Base-by-base conservation (phyloP, 2,329 filamentous ascomycete genomes). In the Aureobasidium sp. region DNA sequence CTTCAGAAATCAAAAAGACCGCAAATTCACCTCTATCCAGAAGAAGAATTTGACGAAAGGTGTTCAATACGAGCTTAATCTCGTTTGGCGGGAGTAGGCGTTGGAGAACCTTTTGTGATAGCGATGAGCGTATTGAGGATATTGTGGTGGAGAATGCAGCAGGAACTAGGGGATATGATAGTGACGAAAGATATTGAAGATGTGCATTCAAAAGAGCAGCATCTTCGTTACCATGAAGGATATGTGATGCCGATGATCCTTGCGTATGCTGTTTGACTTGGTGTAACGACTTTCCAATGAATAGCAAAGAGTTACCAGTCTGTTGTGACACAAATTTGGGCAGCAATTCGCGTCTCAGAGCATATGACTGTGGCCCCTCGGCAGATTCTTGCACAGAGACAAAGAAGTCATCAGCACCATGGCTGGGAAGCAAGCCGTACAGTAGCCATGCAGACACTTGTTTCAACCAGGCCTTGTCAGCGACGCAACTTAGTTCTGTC, bases 11-110 rank as follows among this genome's bases (percentile, higher is more conserved):
- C 29, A 99, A 76, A 0, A 89, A 87, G 75, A 94, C 86, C 23
- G 92, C 91, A 72, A 99, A 99, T 72, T 97, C 94, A 58, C 93
- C 93, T 37, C 90, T 84, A 0, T 89, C 88, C 0, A 99, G 81
- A 2, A 99, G 81, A 67, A 97, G 90, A 75, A 96, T 97, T 62
- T 94, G 87, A 52, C 92, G 84, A 1, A 97, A 80, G 9, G 97
- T 79, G 32, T 85, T 84, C 15, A 97, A 78, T 55, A 89, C 85
- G 66, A 94, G 87, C 6, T 90, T 78, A 4, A 96, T 91, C 68
- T 85, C 88, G 12, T 84, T 80, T 6, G 91, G 77, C 0, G 94
- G 94, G 3, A 99, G 75, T 0, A 97, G 80, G 69, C 89, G 87
- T 58, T 93, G 91, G 3, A 97, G 78, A 0, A 89, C 88, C 37